These are phyloP conservation scores for Schwanniomyces sp. DNA, from an alignment of 805 yeast species.

Conservation along the genomic window DNA sequence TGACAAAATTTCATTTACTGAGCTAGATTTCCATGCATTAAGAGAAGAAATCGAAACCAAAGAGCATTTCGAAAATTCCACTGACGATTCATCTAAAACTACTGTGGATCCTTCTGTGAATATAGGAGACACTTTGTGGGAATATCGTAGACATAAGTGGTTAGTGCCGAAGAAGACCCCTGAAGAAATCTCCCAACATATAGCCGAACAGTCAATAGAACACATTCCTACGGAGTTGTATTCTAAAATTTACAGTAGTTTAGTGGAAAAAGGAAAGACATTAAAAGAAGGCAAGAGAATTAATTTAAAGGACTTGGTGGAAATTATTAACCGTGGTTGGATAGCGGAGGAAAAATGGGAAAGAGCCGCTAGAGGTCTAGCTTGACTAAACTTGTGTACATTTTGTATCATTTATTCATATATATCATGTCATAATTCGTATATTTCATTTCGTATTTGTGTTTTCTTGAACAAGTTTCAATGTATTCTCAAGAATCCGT, in stretches of 20 bases:
- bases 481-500: constrained; percentile 64
- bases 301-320: constrained; percentile 70
- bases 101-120: constrained; percentile 11
- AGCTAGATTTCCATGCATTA: constrained; percentile 25
- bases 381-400: constrained; percentile 11
- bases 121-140: constrained; percentile 68
- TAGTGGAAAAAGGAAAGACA: constrained; percentile 69
- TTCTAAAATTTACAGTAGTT: constrained; percentile 60
- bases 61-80: neutral
- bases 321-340: constrained; percentile 85
- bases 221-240: constrained; percentile 52
- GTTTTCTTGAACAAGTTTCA: constrained; percentile 18
- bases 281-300: constrained; percentile 60
- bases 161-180: constrained; percentile 27
- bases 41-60: constrained; percentile 32
- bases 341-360: constrained; percentile 74
- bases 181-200: constrained; percentile 10
- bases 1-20: constrained; percentile 17
- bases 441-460: constrained; percentile 26
- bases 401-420: neutral
- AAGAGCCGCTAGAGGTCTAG: constrained; percentile 42
- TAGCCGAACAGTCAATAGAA: constrained; percentile 19
- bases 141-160: constrained; percentile 69
- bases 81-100: constrained; percentile 1
- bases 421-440: constrained; percentile 1